A percentile compares a stretch with the other conserved stretches of the same genome.
These are phyloP conservation scores for Leishmania tarentolae DNA, from an alignment of 208 protist species.

Conservation along the genomic window DNA sequence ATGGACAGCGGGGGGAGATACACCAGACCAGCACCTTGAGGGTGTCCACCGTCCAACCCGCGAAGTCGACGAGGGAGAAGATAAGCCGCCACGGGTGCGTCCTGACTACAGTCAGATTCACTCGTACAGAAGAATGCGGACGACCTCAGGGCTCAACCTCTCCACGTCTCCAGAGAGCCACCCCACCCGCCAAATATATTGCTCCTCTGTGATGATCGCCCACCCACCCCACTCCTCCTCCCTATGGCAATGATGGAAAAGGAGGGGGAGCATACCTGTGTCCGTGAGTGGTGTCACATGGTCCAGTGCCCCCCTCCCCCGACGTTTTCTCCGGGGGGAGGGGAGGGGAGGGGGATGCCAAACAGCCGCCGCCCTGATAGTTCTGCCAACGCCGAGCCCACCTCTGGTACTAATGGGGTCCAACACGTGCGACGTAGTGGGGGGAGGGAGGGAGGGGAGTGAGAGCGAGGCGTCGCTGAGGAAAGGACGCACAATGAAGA, in stretches of 20 bases:
- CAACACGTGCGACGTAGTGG: not conserved
- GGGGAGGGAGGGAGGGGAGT: no score
- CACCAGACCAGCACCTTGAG: not conserved
- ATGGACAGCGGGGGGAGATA: not conserved
- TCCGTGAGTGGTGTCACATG: no score
- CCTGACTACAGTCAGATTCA: not conserved
- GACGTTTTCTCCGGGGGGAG: no score
- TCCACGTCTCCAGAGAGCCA: not conserved
- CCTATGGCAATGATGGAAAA: no score
- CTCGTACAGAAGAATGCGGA: not conserved
- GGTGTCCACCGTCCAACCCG: no score
- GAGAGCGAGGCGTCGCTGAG: not conserved
- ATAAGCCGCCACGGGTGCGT: not conserved
- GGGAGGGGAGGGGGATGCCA: no score
- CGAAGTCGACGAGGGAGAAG: not conserved
- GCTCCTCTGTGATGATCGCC: no score
- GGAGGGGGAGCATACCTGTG: no score
- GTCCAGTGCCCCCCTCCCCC: no score
- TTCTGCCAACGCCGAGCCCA: not conserved
- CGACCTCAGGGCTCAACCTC: not conserved
- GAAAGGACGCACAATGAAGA: not conserved
- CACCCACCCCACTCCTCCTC: no score
- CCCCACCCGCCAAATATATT: not conserved
- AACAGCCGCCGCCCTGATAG: not conserved
- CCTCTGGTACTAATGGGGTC: not conserved